A percentile compares a stretch with the other conserved stretches of the same genome.
These are phyloP conservation scores for Phaeoacremonium minimum DNA, from an alignment of 2,329 filamentous ascomycete species.

Conservation along the genomic window DNA sequence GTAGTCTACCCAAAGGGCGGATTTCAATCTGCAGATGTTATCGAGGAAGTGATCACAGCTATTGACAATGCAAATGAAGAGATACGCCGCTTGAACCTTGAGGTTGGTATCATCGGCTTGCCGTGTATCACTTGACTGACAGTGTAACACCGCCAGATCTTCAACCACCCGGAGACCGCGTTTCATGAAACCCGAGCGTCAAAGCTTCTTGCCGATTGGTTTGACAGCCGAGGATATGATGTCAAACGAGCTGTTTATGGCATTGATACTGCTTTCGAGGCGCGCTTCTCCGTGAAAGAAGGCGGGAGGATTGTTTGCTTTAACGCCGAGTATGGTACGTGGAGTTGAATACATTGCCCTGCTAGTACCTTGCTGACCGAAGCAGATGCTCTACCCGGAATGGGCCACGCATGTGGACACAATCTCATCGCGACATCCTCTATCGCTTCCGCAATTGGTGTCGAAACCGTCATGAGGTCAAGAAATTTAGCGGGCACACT, in stretches of 20 bases:
- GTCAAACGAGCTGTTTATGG: background rate
- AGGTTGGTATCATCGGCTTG: background rate
- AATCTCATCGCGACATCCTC: conserved; percentile 3
- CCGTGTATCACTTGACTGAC: background rate
- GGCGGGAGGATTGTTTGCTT: conserved; percentile 1
- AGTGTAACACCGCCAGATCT: conserved; percentile 1
- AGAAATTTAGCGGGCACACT: background rate
- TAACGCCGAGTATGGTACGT: conserved; percentile 3
- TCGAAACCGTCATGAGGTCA: background rate
- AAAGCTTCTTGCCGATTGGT: conserved; percentile 4
- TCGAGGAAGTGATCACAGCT: background rate
- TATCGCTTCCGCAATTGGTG: background rate
- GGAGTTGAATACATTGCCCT: background rate
- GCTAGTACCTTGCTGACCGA: background rate
- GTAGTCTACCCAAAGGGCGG: background rate
- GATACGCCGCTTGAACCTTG: conserved; percentile 1
- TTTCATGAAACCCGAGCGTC: conserved; percentile 1
- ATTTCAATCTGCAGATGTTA: background rate
- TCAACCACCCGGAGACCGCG: conserved; percentile 1
- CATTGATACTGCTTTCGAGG: background rate
- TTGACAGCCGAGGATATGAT: background rate
- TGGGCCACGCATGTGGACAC: conserved; percentile 3
- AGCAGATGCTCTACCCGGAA: conserved; percentile 3
- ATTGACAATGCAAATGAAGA: conserved; percentile 3
- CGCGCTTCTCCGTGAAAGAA: background rate